Conservation (phyloP, 2,329 filamentous ascomycete species). For the Teratosphaeria gauchensis region DNA sequence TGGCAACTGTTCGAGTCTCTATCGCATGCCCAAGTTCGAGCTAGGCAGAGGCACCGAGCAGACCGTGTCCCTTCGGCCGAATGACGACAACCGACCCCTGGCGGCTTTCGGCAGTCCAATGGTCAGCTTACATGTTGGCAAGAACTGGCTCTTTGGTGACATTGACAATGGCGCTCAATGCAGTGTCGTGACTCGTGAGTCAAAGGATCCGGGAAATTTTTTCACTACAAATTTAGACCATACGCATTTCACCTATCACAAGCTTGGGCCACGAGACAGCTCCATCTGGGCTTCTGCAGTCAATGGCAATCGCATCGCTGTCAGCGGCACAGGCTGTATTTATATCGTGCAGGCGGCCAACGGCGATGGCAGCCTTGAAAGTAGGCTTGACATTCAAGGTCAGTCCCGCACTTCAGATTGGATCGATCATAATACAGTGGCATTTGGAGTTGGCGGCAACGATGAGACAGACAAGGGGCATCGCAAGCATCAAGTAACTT, state of each 20-base stretch:
- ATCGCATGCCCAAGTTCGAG: neutral
- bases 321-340: constrained; percentile 3
- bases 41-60: neutral
- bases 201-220: constrained; percentile 1
- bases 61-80: neutral
- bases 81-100: neutral
- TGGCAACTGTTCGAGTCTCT: neutral
- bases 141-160: neutral
- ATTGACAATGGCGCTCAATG: neutral
- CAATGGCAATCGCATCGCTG: neutral
- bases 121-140: neutral
- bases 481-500: neutral
- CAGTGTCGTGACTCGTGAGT: neutral
- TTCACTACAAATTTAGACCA: neutral
- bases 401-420: constrained; percentile 9
- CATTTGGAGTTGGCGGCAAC: constrained; percentile 2
- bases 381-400: constrained; percentile 12
- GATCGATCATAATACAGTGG: constrained; percentile 21
- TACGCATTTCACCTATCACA: neutral
- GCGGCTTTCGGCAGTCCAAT: constrained; percentile 1
- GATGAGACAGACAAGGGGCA: neutral
- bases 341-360: constrained; percentile 1
- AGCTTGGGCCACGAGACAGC: neutral
- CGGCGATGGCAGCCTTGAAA: constrained; percentile 11
- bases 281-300: constrained; percentile 4